Base-by-base conservation (phyloP, 2,329 filamentous ascomycete genomes). In the Thermomyces lanuginosus region DNA sequence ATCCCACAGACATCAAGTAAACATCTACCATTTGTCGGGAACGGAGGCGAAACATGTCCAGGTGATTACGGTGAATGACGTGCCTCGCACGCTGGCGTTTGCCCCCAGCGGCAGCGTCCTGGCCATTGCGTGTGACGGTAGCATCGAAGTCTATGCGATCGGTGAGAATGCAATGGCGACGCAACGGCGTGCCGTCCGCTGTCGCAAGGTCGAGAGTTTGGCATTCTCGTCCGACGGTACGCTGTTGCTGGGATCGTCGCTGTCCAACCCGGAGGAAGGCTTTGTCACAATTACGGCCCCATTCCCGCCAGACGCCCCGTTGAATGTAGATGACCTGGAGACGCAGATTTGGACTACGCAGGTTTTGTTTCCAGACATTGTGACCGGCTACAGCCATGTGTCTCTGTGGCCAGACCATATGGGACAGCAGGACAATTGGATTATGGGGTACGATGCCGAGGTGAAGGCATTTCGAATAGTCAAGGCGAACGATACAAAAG, bases 91-190 rank as follows among this genome's bases (percentile, higher is more conserved):
- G 8, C 76, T 92, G 37, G 74, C 78, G 9, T 57, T 92, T 16
- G 86, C 82, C 1, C 80, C 82, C 1, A 79, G 76, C 36, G 81
- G 80, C 13, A 72, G 75, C 22, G 78, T 92, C 8, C 56, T 92
- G 23, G 83, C 83, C 13, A 76, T 81, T 9, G 82, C 82, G 5
- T 91, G 84, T 49, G 73, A 82, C 43, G 78, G 79, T 29, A 80
- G 79, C n/a, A 84, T 92, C 35, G 83, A 92, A 49, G 78, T 92
- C 0, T 73, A 79, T 15, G 78, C 81, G 4, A 58, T 92, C 20
- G 69, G 69, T 24, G 61, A 73, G 2, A 67, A 63, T 28, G 71
- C 69, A 14, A 43, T 75, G 15, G 51, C 67, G 8, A 77, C 69
- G 0, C 76, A 83, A 38, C 66, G 76, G 41, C 65, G 80, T 38